Conservation (phyloP, 2,329 filamentous ascomycete species). For the Emergomyces orientalis region DNA sequence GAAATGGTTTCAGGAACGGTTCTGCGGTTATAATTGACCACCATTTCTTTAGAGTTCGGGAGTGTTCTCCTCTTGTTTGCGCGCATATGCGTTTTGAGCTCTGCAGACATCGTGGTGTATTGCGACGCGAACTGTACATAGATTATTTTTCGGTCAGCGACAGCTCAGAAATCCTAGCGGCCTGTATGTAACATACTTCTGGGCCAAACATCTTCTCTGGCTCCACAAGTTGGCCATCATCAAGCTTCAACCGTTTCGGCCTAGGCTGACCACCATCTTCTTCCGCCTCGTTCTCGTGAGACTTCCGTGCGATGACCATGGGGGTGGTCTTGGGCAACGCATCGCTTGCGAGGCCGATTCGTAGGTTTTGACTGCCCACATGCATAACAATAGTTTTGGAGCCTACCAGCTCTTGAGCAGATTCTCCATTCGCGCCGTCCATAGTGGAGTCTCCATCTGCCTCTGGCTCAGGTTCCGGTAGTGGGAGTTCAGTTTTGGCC, state of each 20-base stretch:
- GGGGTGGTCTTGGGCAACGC: conserved; percentile 88
- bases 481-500: conserved; percentile 56
- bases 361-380: conserved; percentile 86
- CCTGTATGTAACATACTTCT: conserved; percentile 48
- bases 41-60: conserved; percentile 94
- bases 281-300: conserved; percentile 71
- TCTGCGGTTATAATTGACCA: conserved; percentile 85
- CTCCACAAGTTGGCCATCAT: conserved; percentile 42
- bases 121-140: conserved; percentile 47
- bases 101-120: conserved; percentile 73
- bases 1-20: conserved; percentile 77
- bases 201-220: conserved; percentile 80
- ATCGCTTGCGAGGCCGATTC: conserved; percentile 92
- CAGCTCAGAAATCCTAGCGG: conserved; percentile 4
- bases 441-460: conserved; percentile 47
- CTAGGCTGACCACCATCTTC: conserved; percentile 69
- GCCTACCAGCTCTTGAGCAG: conserved; percentile 55
- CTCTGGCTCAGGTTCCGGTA: conserved; percentile 39
- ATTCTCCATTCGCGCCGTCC: conserved; percentile 46
- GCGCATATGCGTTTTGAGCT: conserved; percentile 84
- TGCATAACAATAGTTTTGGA: conserved; percentile 94
- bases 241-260: conserved; percentile 55
- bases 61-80: conserved; percentile 88
- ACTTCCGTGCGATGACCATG: conserved; percentile 79
- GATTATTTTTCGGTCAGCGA: too few species aligned